Evolutionary conservation across 371 early-diverging fungal species (phyloP), one percentile per base, ranked within the genome.

Genomic region (Saksenaea vasiformis): DNA sequence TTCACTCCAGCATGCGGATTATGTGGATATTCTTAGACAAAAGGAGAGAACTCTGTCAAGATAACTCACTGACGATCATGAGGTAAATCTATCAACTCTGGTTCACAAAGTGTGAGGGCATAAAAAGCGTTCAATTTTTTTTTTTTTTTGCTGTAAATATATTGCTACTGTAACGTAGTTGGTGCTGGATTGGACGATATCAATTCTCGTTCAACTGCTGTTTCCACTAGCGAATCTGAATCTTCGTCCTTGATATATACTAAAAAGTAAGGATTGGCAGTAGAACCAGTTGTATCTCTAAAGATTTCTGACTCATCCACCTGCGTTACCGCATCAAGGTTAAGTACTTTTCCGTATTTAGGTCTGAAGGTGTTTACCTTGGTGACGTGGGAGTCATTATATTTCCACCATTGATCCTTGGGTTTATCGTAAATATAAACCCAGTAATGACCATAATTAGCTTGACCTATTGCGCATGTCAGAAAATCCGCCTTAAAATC

Each of bases 391-490:
- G 89, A 86, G 62, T 95, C 96, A 68, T 95, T 93, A 64, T 89
- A 94, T 61, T 90, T 90, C 66, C 92, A 80, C 95, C 96, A 95
- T 54, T 88, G 82, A 7, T 82, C 65, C 17, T 73, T 54, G 27
- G 76, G 74, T 28, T 80, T 80, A 65, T 96, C 92, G 5, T 83
- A 78, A 22, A 96, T 85, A 61, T 92, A 94, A 7, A 91, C 85
- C 91, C 94, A 94, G 66, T 96, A 96, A 67, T 96, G 96, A 1
- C 95, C 96, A 80, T 86, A 93, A 38, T 86, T 83, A 14, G 93
- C 89, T 65, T 85, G 82, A 44, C 79, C 67, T 73, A 56, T 22
- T n/a, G 1, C 17, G 14, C 28, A 43, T 13, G 34, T 56, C 5
- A 53, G 34, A 19, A 19, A 41, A 39, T 38, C 26, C 24, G 34